Base-by-base conservation (phyloP, 768 basidiomycete genomes). In the Mycena kentingensis region DNA sequence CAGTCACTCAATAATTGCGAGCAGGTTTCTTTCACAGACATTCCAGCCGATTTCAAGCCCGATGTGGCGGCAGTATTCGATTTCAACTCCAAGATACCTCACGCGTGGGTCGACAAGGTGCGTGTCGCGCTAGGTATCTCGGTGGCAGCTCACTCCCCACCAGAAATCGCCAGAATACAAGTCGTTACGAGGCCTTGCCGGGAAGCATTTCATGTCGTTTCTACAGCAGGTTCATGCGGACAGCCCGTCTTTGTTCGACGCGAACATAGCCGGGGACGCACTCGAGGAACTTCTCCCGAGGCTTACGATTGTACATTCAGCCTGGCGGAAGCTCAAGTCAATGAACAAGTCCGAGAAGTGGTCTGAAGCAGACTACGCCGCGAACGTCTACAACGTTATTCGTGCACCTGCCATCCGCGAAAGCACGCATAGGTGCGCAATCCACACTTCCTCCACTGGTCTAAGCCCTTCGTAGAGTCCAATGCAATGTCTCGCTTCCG, bases 311-410 rank as follows among this genome's bases (percentile, higher is more conserved):
- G 76, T 81, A 8, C 76, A 71, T 45, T 64, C 66, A 3, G 76
- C 78, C 15, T 82, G 79, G 79, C 67, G 70, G 24, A 70, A 69
- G 31, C 66, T 80, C 6, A 60, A 64, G 8, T 65, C 63, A 49
- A 79, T 82, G 77, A 71, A 65, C n/a, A 63, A 63, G 5, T 72
- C 73, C 5, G 75, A 79, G 46, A 80, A 70, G 59, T 77, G 73
- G 67, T 79, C 77, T 2, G 81, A 83, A 56, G 78, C 80, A 1
- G 82, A 82, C 54, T 81, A 73, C 51, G 79, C 73, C 15, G 73
- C 75, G n/a, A 78, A 77, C 44, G 79, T 82, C 5, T 82, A 83
- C 51, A 76, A 79, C 50, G 61, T 74, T 21, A 68, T 83, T 36
- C 77, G 82, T 19, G 76, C 72, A 41, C 69, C 76, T 38, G 78